Evolutionary conservation across 129 eudicot species (phyloP).

Genomic region (Artemisia annua): DNA sequence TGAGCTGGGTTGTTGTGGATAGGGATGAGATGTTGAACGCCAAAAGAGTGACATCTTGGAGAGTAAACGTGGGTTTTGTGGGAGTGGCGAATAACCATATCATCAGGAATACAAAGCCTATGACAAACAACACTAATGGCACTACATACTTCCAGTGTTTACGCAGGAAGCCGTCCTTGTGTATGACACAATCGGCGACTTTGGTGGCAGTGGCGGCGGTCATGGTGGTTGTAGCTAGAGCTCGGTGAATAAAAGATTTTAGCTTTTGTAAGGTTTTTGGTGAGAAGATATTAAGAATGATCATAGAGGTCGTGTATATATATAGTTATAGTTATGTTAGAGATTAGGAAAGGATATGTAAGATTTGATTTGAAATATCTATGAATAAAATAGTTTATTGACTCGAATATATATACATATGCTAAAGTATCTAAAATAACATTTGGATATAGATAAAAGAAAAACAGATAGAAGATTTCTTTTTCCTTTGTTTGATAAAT

Average conservation of each 20-base stretch:
- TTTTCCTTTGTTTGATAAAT: too few species aligned
- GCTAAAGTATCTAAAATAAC: too few species aligned
- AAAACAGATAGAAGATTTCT: too few species aligned
- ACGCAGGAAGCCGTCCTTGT: slow-evolving; percentile 32
- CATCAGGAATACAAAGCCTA: slow-evolving; percentile 51
- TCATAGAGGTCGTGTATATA: not conserved
- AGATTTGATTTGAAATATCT: slow-evolving; percentile 3
- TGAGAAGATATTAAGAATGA: slow-evolving; percentile 5
- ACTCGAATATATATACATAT: too few species aligned
- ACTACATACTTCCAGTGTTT: slow-evolving; percentile 40
- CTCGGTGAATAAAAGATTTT: not conserved
- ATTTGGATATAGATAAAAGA: too few species aligned
- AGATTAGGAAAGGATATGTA: not conserved
- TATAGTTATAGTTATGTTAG: not conserved
- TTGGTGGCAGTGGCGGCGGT: slow-evolving; percentile 18
- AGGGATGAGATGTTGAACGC: slow-evolving; percentile 56
- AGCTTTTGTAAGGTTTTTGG: not conserved
- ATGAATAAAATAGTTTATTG: not conserved
- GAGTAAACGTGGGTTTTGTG: slow-evolving; percentile 67
- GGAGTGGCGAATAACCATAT: slow-evolving; percentile 71
- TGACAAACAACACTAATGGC: slow-evolving; percentile 14
- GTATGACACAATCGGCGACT: slow-evolving; percentile 58
- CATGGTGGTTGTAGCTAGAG: slow-evolving; percentile 31
- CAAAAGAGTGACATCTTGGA: slow-evolving; percentile 68
- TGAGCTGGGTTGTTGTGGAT: slow-evolving; percentile 35